These are phyloP conservation scores for Telfairia occidentalis DNA, from an alignment of 331 rosid species.

Conservation along the genomic window DNA sequence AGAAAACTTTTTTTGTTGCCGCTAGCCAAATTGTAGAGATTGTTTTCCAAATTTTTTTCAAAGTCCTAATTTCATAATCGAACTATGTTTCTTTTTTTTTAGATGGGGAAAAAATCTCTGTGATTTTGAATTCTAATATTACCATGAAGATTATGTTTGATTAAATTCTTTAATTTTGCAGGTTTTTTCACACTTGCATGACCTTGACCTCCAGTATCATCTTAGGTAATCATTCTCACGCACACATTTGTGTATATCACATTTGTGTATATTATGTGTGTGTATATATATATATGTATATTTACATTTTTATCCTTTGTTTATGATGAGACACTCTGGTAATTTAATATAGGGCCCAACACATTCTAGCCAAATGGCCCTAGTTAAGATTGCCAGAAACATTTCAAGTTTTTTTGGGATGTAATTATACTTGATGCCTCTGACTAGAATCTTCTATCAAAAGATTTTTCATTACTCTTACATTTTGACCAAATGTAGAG, in stretches of 20 bases:
- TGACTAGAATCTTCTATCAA: background rate
- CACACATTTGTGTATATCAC: no score
- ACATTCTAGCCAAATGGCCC: background rate
- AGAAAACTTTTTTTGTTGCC: constrained; percentile 4
- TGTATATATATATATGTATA: background rate
- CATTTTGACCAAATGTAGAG: background rate
- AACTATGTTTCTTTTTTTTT: background rate
- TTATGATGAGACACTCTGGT: background rate
- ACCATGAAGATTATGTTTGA: background rate
- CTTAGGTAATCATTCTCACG: constrained; percentile 49
- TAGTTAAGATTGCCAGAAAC: background rate
- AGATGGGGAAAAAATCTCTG: background rate
- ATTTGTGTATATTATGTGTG: no score
- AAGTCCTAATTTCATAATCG: background rate
- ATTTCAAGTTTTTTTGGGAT: background rate
- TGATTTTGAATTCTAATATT: background rate
- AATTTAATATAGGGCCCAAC: background rate
- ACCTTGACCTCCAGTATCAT: constrained; percentile 92
- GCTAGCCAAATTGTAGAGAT: background rate
- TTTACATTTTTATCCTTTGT: background rate
- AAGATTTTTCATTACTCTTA: background rate
- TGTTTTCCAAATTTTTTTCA: background rate
- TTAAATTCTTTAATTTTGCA: constrained; percentile 21
- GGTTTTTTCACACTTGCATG: constrained; percentile 96
- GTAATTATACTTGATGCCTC: background rate